Evolutionary conservation across 2,329 filamentous ascomycete species (phyloP).

Genomic region (Colletotrichum sp.): DNA sequence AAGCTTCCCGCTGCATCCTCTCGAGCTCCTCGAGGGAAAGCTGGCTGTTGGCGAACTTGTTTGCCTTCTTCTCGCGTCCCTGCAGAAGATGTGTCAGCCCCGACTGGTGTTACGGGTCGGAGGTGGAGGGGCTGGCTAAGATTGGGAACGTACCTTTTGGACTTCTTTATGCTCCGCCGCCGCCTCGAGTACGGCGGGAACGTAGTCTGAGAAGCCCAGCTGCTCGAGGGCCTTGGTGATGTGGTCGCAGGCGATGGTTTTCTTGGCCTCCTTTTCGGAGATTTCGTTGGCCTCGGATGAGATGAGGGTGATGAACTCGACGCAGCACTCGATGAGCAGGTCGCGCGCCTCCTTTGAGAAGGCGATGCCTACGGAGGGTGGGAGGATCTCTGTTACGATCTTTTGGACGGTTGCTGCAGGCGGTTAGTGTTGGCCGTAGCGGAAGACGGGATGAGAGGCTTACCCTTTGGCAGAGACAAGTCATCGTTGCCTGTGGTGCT

Average conservation of each 20-base stretch:
- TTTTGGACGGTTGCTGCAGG: constrained; percentile 71
- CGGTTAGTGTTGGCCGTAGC: not conserved
- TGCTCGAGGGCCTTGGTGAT: constrained; percentile 94
- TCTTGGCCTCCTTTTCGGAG: constrained; percentile 97
- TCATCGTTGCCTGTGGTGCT: constrained; percentile 63
- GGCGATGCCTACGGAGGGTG: constrained; percentile 74
- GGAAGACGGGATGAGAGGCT: constrained; percentile 16
- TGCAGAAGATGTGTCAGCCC: constrained; percentile 40
- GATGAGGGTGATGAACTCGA: constrained; percentile 98
- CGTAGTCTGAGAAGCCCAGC: constrained; percentile 91
- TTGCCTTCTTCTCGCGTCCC: constrained; percentile 95
- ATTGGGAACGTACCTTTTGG: constrained; percentile 71
- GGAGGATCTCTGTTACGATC: constrained; percentile 94
- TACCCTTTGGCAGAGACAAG: constrained; percentile 69
- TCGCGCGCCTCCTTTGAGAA: constrained; percentile 97
- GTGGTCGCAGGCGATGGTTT: constrained; percentile 98
- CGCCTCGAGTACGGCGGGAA: constrained; percentile 84
- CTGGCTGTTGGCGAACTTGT: constrained; percentile 92
- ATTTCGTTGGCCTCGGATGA: constrained; percentile 99
- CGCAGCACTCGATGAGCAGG: constrained; percentile 95
- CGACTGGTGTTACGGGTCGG: not conserved
- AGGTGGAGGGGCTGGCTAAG: not conserved
- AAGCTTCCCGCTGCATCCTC: constrained; percentile 88
- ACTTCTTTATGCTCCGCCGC: constrained; percentile 92
- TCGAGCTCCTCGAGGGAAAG: constrained; percentile 92